Conservation (phyloP, 2,329 filamentous ascomycete species). For the Fusarium guadeloupense region DNA sequence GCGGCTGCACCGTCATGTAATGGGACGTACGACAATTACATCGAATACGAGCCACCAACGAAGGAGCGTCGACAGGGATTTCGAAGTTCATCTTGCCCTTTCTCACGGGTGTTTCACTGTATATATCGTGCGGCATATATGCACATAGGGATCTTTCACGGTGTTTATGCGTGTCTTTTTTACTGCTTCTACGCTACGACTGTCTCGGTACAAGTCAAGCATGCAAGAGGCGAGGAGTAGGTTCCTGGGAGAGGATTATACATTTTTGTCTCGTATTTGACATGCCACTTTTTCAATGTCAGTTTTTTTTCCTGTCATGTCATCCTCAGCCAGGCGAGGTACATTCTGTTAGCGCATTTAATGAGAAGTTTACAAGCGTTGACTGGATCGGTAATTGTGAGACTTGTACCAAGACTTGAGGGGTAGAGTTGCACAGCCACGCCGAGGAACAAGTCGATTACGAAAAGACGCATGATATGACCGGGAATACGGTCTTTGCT, state of each 20-base stretch:
- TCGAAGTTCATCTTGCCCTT: slow-evolving; percentile 7
- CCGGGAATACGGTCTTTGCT: neutral
- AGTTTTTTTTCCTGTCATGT: slow-evolving; percentile 3
- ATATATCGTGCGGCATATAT: slow-evolving; percentile 43
- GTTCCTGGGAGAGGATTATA: slow-evolving; percentile 10
- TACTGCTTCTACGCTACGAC: slow-evolving; percentile 13
- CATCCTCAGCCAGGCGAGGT: neutral
- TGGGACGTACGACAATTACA: slow-evolving; percentile 8
- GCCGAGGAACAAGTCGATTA: neutral
- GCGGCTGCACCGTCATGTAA: slow-evolving; percentile 70
- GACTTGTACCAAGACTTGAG: slow-evolving; percentile 8
- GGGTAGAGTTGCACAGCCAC: slow-evolving; percentile 31
- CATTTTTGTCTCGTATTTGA: slow-evolving; percentile 1
- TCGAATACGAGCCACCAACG: slow-evolving; percentile 29
- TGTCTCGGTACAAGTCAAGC: neutral
- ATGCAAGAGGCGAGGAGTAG: slow-evolving; percentile 10
- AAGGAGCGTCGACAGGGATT: slow-evolving; percentile 6
- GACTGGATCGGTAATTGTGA: neutral
- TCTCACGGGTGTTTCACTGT: slow-evolving; percentile 32
- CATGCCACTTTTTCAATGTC: slow-evolving; percentile 20
- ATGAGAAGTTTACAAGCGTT: slow-evolving; percentile 7
- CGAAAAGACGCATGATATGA: neutral
- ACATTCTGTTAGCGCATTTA: slow-evolving; percentile 17
- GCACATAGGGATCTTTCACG: slow-evolving; percentile 41
- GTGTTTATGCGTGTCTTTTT: slow-evolving; percentile 37